A percentile compares a stretch with the other conserved stretches of the same genome.
These are phyloP conservation scores for Marasmius oreades DNA, from an alignment of 1,284 basidiomycete species.

Conservation along the genomic window DNA sequence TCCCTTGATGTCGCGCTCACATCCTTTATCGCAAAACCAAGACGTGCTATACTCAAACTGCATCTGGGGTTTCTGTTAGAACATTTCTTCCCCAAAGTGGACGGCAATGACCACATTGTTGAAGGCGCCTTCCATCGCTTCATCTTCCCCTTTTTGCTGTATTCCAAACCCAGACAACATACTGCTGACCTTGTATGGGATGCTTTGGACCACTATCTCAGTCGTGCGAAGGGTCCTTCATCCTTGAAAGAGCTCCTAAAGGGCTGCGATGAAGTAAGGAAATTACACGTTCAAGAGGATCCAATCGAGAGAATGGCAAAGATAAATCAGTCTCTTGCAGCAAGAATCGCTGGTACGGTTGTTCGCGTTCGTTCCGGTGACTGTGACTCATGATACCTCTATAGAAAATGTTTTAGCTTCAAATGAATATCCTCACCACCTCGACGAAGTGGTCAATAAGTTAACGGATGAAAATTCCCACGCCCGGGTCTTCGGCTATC, in stretches of 20 bases:
- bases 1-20: conserved; percentile 44
- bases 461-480: conserved; percentile 48
- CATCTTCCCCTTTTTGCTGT: conserved; percentile 73
- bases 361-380: too few relatives aligned
- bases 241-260: conserved; percentile 45
- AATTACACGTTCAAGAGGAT: conserved; percentile 43
- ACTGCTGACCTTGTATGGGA: conserved; percentile 67
- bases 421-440: not conserved
- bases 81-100: conserved; percentile 36
- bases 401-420: conserved; percentile 25
- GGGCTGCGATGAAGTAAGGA: conserved; percentile 15
- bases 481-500: conserved; percentile 52
- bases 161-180: conserved; percentile 65
- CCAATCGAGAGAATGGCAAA: conserved; percentile 30
- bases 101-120: conserved; percentile 27
- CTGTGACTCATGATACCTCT: not conserved
- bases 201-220: conserved; percentile 36
- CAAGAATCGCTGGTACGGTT: conserved; percentile 62
- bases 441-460: conserved; percentile 41
- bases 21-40: conserved; percentile 37
- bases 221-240: conserved; percentile 37
- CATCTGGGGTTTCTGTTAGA: conserved; percentile 63
- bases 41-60: conserved; percentile 48
- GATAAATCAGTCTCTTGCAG: conserved; percentile 49
- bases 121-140: conserved; percentile 54